phyloP scores from a whole-genome alignment of 129 eudicot genomes.

The Flaveria ramosissima region DNA sequence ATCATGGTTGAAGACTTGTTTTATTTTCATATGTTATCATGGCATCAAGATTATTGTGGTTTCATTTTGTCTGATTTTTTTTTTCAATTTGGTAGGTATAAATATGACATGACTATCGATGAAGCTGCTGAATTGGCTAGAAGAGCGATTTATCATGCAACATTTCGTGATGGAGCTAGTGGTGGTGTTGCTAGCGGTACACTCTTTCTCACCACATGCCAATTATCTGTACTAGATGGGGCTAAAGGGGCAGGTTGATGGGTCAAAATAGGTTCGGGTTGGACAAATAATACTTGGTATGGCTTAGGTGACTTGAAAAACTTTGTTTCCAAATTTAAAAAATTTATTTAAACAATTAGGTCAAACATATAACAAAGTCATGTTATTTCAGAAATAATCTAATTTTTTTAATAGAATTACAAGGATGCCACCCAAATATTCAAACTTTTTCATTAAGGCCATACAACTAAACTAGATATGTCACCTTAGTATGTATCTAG shows the following conservation, averaged over 20 bases:
- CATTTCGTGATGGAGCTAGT: constrained; percentile 99
- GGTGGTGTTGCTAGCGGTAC: constrained; percentile 99
- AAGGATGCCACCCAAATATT: not conserved
- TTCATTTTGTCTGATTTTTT: not conserved
- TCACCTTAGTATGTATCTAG: too few species aligned
- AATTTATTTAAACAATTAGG: not conserved
- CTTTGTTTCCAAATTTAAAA: too few species aligned
- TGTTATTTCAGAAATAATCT: not conserved
- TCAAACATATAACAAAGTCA: not conserved
- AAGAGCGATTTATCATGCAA: constrained; percentile 92
- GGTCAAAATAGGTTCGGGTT: not conserved
- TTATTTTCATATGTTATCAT: not conserved
- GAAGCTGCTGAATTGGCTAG: constrained; percentile 98
- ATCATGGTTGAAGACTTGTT: not conserved
- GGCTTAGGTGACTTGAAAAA: too few species aligned
- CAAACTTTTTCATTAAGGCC: not conserved
- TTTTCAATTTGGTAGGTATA: constrained; percentile 50
- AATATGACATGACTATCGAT: constrained; percentile 76
- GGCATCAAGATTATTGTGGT: not conserved
- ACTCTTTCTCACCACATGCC: constrained; percentile 2
- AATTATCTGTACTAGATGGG: not conserved
- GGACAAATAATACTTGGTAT: not conserved
- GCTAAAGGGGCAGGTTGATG: not conserved
- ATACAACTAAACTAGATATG: too few species aligned
- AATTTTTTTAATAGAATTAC: not conserved